Evolutionary conservation across 805 yeast genomes (phyloP).

Genomic region (Metschnikowia anglica): DNA sequence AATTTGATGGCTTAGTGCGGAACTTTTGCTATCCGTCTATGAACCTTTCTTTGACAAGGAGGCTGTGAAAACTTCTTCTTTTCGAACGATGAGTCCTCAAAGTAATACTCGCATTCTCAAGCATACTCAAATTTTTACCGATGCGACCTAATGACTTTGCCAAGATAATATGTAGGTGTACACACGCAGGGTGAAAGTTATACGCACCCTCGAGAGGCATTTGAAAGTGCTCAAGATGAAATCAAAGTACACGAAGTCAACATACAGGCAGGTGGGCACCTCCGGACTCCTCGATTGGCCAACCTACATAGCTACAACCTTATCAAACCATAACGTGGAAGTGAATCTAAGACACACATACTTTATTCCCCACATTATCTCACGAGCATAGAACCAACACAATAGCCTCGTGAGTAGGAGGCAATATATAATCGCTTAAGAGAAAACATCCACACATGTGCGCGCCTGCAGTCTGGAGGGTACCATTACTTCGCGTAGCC

Average conservation of each 20-base stretch:
- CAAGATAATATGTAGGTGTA: constrained; percentile 1
- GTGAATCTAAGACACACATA: too few relatives aligned
- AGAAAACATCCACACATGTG: neutral
- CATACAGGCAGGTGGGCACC: constrained; percentile 1
- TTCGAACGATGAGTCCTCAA: too few relatives aligned
- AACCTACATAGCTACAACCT: neutral
- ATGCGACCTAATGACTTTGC: neutral
- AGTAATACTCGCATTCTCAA: too few relatives aligned
- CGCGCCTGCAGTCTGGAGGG: constrained; percentile 5
- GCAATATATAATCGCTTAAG: neutral
- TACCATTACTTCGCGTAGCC: neutral
- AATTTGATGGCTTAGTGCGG: too few relatives aligned
- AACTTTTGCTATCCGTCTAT: too few relatives aligned
- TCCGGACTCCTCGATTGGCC: neutral
- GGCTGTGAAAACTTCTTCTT: neutral
- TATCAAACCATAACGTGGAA: too few relatives aligned
- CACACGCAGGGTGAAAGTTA: constrained; percentile 1
- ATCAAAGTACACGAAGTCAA: neutral
- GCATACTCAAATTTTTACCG: too few relatives aligned
- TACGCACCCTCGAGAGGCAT: neutral
- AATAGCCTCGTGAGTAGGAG: neutral
- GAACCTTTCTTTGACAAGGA: neutral
- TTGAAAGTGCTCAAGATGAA: constrained; percentile 7
- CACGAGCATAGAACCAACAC: neutral
- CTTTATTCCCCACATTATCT: too few relatives aligned